These are phyloP conservation scores for Ceratocystis destructans DNA, from an alignment of 2,329 filamentous ascomycete species.

Conservation along the genomic window DNA sequence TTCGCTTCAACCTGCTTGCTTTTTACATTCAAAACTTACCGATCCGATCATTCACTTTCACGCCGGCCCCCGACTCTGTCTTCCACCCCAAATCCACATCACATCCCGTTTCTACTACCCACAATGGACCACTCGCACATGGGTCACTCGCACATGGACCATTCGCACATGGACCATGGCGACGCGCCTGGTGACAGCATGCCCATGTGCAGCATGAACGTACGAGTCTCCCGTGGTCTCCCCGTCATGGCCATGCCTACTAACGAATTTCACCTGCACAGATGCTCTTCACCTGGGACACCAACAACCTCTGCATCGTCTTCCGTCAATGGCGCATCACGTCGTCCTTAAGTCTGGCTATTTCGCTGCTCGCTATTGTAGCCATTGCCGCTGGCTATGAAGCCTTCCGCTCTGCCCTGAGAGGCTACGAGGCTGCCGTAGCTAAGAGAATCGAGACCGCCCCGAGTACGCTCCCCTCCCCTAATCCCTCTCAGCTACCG, in stretches of 20 bases:
- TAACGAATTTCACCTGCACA: conserved; percentile 27
- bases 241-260: not conserved
- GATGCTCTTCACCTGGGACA: conserved; percentile 99
- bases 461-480: conserved; percentile 37
- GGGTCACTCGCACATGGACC: conserved; percentile 31
- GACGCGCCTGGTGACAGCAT: conserved; percentile 44
- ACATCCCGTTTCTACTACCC: not conserved
- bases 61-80: not conserved
- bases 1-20: not conserved
- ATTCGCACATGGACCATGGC: conserved; percentile 34
- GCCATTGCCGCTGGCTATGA: conserved; percentile 87
- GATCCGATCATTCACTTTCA: not conserved
- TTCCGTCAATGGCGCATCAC: conserved; percentile 83
- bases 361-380: conserved; percentile 72
- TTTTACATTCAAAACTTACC: not conserved
- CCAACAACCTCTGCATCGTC: conserved; percentile 86
- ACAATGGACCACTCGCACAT: conserved; percentile 24
- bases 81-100: not conserved
- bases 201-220: conserved; percentile 81
- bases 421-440: conserved; percentile 57
- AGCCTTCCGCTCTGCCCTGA: conserved; percentile 60
- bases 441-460: conserved; percentile 35
- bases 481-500: not conserved
- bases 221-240: conserved; percentile 31
- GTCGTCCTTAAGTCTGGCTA: conserved; percentile 56